Conservation (phyloP, 306 rosid species). For the Adenanthera pavonina region DNA sequence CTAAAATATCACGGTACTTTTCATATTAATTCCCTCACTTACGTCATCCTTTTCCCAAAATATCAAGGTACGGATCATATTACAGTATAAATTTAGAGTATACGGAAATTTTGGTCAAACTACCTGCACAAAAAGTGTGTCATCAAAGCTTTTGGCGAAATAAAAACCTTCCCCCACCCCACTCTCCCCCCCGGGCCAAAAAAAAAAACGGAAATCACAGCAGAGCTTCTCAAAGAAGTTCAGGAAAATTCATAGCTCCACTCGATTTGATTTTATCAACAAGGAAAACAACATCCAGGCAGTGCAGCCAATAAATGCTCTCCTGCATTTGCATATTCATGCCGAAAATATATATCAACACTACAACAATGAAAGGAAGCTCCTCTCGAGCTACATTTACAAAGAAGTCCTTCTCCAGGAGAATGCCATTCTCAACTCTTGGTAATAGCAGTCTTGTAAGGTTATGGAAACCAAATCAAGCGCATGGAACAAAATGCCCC, state of each 20-base stretch:
- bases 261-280: neutral
- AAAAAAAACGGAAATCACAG: no score
- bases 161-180: no score
- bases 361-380: constrained; percentile 35
- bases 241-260: constrained; percentile 10
- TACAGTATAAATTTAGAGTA: no score
- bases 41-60: no score
- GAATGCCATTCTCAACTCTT: constrained; percentile 35
- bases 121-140: neutral
- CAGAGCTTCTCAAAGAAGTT: neutral
- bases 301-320: constrained; percentile 33
- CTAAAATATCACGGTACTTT: no score
- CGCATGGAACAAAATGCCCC: constrained; percentile 45
- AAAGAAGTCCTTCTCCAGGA: constrained; percentile 47
- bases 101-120: neutral
- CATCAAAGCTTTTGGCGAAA: neutral
- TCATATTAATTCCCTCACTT: no score
- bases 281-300: constrained; percentile 30
- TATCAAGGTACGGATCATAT: no score
- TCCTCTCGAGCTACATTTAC: constrained; percentile 54
- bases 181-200: no score
- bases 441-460: constrained; percentile 30
- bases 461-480: constrained; percentile 39
- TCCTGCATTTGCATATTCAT: constrained; percentile 24
- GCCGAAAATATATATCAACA: constrained; percentile 45